Evolutionary conservation across 495 filamentous ascomycete species (phyloP), one percentile per base, ranked within the genome.

Genomic region (Xylaria telfairii): DNA sequence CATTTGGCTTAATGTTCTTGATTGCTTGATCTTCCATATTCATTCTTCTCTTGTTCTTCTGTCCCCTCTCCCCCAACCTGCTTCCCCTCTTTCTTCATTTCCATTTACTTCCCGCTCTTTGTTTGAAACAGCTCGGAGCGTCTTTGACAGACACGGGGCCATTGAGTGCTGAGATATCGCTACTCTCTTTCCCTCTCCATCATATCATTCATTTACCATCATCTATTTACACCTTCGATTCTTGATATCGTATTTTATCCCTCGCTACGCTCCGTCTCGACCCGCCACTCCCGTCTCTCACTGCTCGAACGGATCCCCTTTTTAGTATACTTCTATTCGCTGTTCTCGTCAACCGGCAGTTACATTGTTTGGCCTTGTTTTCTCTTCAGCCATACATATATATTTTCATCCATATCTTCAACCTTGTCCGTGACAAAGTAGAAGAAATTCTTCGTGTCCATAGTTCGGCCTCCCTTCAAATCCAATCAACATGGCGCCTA

Each of bases 401-500:
- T 60, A 66, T 39, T 10, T n/a, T 26, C 41, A 21, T 34, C 28
- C 0, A 8, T 15, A 26, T 30, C 34, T 44, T 17, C 28, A 28
- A 44, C 4, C 30, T 69, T 63, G 67, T 53, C 67, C 51, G 67
- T 53, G 67, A 63, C 67, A 69, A 51, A 44, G 10, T 39, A 3
- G 57, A 63, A 46, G 46, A 53, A 39, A 46, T 9, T 7, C 24
- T 54, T 26, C 39, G 21, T 15, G 15, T 44, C 37, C 21, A 32
- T 30, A 26, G 12, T 41, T 21, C n/a, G 32, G 32, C 47, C 37
- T 42, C 30, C 8, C 19, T 47, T 62, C 9, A 39, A 54, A 63
- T 42, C 37, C 4, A 69, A 24, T 37, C 57, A 77, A 65, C 39
- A 79, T 78, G 76, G 73, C 74, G 39, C 76, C 78, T 47, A 76